Base-by-base conservation (phyloP, 202 grass and related monocot species). In the Digitaria exilis region DNA sequence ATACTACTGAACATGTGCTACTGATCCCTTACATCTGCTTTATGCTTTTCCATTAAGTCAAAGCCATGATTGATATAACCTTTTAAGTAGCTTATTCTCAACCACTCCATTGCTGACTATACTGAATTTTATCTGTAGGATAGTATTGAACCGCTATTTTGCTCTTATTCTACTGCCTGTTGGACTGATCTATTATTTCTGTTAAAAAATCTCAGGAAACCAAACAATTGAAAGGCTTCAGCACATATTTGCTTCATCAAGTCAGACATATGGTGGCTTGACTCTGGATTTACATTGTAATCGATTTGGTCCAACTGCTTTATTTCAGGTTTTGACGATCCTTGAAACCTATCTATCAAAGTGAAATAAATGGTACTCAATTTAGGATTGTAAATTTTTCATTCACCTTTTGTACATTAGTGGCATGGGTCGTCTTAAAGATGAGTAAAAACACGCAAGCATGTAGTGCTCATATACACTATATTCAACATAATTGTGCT, bases 271-370 rank as follows among this genome's bases (percentile, higher is more conserved):
- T 74, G 93, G 92, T 80, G 93, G 96, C 42, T 92, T 98, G 89
- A 95, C 91, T 80, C 67, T 98, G 61, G 96, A 98, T 80, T 88
- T 98, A 46, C 96, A 98, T 76, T 98, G 90, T 75, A 98, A 98
- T 82, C 85, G 83, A 82, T 93, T 98, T 37, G 96, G 96, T 84
- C 96, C 96, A 59, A 98, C 90, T 79, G 91, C 92, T 89, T 89
- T 98, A 84, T 98, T 98, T 85, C 96, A 98, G 96, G 91, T 98
- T 31, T 71, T 80, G 59, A 34, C 25, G 45, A 48, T 78, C 62
- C 50, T 34, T 44, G 35, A 86, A 68, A 69, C 28, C 9, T 81
- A 32, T 30, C 19, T 69, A 35, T 61, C 58, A 80, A 80, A 65
- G 13, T 79, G 19, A 65, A 84, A 68, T 25, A 21, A 67, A 54